These are phyloP conservation scores for Prinsepia uniflora DNA, from an alignment of 306 rosid genomes.

Conservation along the genomic window DNA sequence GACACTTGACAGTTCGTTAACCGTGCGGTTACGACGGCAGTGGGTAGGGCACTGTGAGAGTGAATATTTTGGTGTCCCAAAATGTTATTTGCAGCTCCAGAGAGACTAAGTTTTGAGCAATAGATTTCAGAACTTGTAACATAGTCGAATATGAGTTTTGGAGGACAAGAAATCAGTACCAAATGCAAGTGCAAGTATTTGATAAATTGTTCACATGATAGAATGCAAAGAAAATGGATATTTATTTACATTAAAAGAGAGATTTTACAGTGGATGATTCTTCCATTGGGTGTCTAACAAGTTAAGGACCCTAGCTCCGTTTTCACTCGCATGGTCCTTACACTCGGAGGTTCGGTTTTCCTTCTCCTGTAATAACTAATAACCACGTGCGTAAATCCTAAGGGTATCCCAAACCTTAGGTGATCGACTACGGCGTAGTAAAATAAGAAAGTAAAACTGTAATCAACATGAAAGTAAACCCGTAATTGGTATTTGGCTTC, in stretches of 20 bases:
- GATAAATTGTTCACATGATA: neutral
- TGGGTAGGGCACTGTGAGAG: neutral
- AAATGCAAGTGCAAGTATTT: slow-evolving; percentile 5
- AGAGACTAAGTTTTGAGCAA: slow-evolving; percentile 22
- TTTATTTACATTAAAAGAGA: neutral
- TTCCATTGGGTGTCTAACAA: neutral
- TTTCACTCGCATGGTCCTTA: no score
- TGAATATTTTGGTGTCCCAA: slow-evolving; percentile 9
- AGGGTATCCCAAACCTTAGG: no score
- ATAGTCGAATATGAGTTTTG: slow-evolving; percentile 29
- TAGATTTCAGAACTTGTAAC: slow-evolving; percentile 37
- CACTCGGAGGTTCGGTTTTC: neutral
- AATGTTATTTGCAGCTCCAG: slow-evolving; percentile 20
- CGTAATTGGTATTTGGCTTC: no score
- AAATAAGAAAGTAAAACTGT: no score
- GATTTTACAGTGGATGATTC: neutral
- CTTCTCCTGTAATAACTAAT: no score
- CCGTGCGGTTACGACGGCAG: neutral
- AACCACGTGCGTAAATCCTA: no score
- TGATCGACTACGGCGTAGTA: no score
- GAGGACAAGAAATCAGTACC: slow-evolving; percentile 15
- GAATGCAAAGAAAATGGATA: neutral
- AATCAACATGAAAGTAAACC: no score
- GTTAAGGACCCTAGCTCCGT: no score
- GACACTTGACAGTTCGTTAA: slow-evolving; percentile 2